These are phyloP conservation scores for Prunus fruticosa DNA, from an alignment of 306 rosid species.

Conservation along the genomic window DNA sequence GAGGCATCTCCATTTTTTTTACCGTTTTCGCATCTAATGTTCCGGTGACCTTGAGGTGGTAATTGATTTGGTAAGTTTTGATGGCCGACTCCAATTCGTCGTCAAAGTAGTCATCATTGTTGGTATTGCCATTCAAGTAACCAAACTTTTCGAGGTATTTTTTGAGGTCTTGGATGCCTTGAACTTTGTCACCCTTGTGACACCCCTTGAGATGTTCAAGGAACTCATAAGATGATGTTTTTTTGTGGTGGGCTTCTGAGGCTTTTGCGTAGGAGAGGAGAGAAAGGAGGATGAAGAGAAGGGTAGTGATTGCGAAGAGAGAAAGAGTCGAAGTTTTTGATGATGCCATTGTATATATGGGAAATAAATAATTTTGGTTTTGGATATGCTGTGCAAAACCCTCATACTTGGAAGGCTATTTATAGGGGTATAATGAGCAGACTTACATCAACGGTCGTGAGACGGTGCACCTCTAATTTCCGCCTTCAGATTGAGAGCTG, in stretches of 20 bases:
- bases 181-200: slow-evolving; percentile 33
- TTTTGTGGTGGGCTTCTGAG: background rate
- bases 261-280: too few relatives aligned
- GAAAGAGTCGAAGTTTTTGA: background rate
- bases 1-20: too few relatives aligned
- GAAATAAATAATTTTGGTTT: background rate
- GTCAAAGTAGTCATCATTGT: background rate
- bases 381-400: background rate
- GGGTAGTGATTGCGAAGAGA: background rate
- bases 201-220: slow-evolving; percentile 29
- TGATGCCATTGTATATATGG: slow-evolving; percentile 5
- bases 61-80: slow-evolving; percentile 35
- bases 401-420: background rate
- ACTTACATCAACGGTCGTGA: background rate
- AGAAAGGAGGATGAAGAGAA: background rate
- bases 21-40: too few relatives aligned
- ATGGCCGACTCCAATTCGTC: slow-evolving; percentile 34
- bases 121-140: slow-evolving; percentile 25
- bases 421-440: background rate
- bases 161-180: slow-evolving; percentile 35
- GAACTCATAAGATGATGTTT: slow-evolving; percentile 15
- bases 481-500: background rate
- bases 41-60: slow-evolving; percentile 24
- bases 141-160: slow-evolving; percentile 39
- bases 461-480: background rate